These are phyloP conservation scores for Boletus sp. DNA, from an alignment of 768 basidiomycete species.

Conservation along the genomic window DNA sequence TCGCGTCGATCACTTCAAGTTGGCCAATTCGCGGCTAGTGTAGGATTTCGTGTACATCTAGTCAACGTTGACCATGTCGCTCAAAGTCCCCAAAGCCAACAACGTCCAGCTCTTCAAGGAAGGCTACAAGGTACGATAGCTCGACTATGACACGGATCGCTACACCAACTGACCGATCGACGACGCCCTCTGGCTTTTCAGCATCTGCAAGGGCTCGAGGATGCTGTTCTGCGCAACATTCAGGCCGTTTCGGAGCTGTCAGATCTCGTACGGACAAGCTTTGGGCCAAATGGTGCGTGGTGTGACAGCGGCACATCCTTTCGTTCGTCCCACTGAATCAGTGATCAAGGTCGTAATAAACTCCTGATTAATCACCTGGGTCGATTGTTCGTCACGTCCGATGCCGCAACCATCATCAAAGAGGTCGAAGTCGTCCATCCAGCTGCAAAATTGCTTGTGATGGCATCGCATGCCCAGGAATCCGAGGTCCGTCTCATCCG, in stretches of 20 bases:
- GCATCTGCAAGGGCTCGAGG: constrained; percentile 89
- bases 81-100: constrained; percentile 89
- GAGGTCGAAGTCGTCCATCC: constrained; percentile 99
- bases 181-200: constrained; percentile 19
- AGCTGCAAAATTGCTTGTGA: constrained; percentile 97
- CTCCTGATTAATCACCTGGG: constrained; percentile 97
- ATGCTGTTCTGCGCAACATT: constrained; percentile 95
- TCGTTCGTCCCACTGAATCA: not conserved
- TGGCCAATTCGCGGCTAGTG: constrained; percentile 7
- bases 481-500: constrained; percentile 59
- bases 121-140: constrained; percentile 77
- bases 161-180: constrained; percentile 2
- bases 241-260: constrained; percentile 94
- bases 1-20: not conserved
- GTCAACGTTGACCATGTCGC: constrained; percentile 57
- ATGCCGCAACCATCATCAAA: constrained; percentile 97
- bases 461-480: constrained; percentile 97
- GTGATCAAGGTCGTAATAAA: constrained; percentile 81
- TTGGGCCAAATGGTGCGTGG: constrained; percentile 87
- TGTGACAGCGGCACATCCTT: not conserved
- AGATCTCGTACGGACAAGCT: constrained; percentile 93
- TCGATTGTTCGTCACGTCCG: constrained; percentile 93
- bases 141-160: constrained; percentile 1
- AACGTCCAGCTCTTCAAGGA: constrained; percentile 95
- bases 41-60: too few relatives aligned